Conservation (phyloP, 2,329 filamentous ascomycete species). For the Alternaria ethzedia region DNA sequence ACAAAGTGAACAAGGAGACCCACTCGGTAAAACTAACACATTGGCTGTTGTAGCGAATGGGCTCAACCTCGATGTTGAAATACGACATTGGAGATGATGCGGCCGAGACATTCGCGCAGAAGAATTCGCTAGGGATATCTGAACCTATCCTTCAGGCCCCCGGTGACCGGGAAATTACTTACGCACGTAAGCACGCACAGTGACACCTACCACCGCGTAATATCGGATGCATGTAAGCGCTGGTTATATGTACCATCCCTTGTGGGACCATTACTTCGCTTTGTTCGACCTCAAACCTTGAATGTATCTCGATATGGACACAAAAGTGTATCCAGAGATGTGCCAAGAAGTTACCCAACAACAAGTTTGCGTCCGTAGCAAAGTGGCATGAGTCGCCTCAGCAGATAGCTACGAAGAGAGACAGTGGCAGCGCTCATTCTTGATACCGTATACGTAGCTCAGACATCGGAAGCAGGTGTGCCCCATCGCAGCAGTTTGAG, state of each 20-base stretch:
- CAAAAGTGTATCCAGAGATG: neutral
- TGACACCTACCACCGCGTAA: neutral
- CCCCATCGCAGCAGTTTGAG: neutral
- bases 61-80: neutral
- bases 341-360: neutral
- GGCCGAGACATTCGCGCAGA: neutral
- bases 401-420: neutral
- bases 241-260: neutral
- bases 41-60: slow-evolving; percentile 9
- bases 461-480: neutral
- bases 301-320: neutral
- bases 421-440: neutral
- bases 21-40: slow-evolving; percentile 35
- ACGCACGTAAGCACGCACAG: neutral
- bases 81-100: neutral
- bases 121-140: neutral
- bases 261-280: neutral
- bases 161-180: neutral
- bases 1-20: slow-evolving; percentile 39
- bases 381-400: neutral
- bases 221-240: neutral
- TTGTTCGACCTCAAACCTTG: neutral
- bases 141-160: neutral
- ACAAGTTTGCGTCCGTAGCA: neutral
- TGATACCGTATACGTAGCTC: neutral